Evolutionary conservation across 1,284 basidiomycete species (phyloP).

Genomic region (Trichosporon inkin): DNA sequence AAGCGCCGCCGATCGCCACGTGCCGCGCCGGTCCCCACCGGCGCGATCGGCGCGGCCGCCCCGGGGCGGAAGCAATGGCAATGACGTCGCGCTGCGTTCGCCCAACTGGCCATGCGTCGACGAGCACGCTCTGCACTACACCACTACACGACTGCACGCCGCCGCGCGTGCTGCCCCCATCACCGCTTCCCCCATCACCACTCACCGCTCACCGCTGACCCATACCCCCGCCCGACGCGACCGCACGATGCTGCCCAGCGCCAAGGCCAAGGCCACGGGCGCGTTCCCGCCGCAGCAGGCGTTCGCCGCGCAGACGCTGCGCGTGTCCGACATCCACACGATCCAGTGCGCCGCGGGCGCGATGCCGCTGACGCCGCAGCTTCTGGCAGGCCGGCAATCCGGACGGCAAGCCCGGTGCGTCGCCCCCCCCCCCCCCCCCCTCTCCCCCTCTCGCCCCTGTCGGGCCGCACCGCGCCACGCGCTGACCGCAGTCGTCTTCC

Average conservation of each 20-base stretch:
- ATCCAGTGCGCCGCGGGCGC: slow-evolving; percentile 61
- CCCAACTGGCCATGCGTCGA: no score
- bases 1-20: no score
- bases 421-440: no score
- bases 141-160: not conserved
- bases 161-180: not conserved
- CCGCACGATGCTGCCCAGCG: not conserved
- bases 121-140: not conserved
- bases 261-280: not conserved
- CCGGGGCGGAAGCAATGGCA: no score
- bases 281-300: slow-evolving; percentile 33
- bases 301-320: slow-evolving; percentile 62
- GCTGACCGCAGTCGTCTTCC: slow-evolving; percentile 62
- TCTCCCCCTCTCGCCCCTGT: no score
- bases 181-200: not conserved
- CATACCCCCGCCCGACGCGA: not conserved
- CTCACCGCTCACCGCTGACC: not conserved
- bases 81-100: no score
- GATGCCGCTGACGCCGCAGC: slow-evolving; percentile 50
- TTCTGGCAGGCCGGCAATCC: slow-evolving; percentile 75
- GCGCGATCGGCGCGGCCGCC: no score
- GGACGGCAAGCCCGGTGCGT: slow-evolving; percentile 65
- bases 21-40: no score
- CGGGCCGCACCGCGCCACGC: no score
- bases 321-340: slow-evolving; percentile 71